Conservation (phyloP, 345 rosid genomes). For the Tarenaya hassleriana region DNA sequence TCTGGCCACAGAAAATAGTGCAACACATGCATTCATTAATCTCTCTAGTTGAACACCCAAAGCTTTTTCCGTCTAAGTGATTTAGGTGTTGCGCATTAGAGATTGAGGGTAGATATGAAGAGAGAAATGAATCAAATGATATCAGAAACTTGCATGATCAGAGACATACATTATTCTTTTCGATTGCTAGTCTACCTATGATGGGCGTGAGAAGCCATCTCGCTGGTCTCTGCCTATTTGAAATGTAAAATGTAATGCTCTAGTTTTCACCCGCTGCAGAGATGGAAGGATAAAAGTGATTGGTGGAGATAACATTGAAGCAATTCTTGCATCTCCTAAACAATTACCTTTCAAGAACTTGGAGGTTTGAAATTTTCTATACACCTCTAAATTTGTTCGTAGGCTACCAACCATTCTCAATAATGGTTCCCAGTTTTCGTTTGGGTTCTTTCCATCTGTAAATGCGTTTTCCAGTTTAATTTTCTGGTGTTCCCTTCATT, state of each 20-base stretch:
- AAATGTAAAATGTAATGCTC: background rate
- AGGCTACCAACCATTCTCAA: slow-evolving; percentile 1
- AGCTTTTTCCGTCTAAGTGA: slow-evolving; percentile 6
- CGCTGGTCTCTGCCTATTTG: slow-evolving; percentile 3
- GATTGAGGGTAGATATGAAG: slow-evolving; percentile 8
- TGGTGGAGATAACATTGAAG: slow-evolving; percentile 76
- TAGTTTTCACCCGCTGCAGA: slow-evolving; percentile 30
- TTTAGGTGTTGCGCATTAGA: background rate
- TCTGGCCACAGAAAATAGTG: background rate
- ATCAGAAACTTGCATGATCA: too few species aligned
- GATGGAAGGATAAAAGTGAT: slow-evolving; percentile 91
- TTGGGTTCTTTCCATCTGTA: slow-evolving; percentile 5
- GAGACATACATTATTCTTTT: slow-evolving; percentile 5
- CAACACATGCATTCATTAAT: background rate
- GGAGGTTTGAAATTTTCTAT: slow-evolving; percentile 45
- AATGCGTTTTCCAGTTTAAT: slow-evolving; percentile 7
- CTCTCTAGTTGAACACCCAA: background rate
- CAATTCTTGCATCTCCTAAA: slow-evolving; percentile 64
- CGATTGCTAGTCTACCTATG: background rate
- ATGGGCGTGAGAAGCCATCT: slow-evolving; percentile 9
- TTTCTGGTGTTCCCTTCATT: slow-evolving; percentile 4
- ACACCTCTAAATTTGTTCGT: slow-evolving; percentile 18
- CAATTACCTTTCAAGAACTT: slow-evolving; percentile 58
- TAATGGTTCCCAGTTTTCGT: slow-evolving; percentile 11
- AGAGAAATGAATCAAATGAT: too few species aligned